Base-by-base conservation (phyloP, 2,329 filamentous ascomycete genomes). In the Xylariaceae sp. region DNA sequence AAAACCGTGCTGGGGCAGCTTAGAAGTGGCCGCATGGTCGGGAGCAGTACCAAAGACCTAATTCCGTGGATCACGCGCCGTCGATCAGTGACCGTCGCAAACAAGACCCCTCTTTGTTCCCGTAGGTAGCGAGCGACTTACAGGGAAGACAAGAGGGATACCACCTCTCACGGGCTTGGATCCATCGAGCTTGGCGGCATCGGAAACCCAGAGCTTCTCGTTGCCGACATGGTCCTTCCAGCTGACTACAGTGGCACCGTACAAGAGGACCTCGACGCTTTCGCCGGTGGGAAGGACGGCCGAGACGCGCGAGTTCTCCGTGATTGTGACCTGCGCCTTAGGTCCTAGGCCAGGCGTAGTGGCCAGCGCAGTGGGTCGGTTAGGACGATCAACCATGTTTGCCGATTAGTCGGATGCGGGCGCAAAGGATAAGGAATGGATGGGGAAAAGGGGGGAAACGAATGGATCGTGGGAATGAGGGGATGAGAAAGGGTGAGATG, bases 1-100 rank as follows among this genome's bases (percentile, higher is more conserved):
- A 75, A 99, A 96, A 66, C 94, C 94, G 78, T 97, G 94, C 77
- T 97, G 92, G 2, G 92, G 88, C 30, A 99, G 88, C 65, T 84
- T 78, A 55, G 85, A 84, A 34, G 91, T 94, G n/a, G 88, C 82
- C 65, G 88, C 85, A 73, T 92, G 87, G 66, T 87, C 81, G 55
- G 89, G 87, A 10, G 88, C 85, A 47, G 88, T 88, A 35, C 94
- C 94, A 72, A 99, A 99, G 72, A 92, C 86, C 91, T 92, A 54
- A 54, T 4, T 1, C 5, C 3, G 9, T 13, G 37, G 4, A 42
- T 42, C 42, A 47, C 39, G 48, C 1, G n/a, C 4, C 50, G 5
- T 30, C n/a, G 55, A 52, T 62, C 47, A 62, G 62, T 3, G 3
- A 30, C 49, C 39, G 23, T 51, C 11, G 17, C 7, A 11, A 15